Evolutionary conservation across 2,329 filamentous ascomycete genomes (phyloP).

Genomic region (Fusarium sp.): DNA sequence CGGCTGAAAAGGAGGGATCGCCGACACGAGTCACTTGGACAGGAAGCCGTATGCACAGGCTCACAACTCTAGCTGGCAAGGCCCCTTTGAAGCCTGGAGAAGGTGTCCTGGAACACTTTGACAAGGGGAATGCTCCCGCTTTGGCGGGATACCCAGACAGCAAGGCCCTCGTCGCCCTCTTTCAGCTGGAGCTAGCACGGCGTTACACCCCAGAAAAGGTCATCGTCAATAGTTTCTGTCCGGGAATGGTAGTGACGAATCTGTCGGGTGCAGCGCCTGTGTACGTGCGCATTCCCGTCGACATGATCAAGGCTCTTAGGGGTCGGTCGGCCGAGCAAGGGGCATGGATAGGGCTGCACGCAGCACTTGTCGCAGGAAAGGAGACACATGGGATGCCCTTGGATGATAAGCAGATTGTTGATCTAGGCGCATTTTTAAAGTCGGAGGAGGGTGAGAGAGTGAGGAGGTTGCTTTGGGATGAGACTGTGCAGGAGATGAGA

Average conservation of each 20-base stretch:
- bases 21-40: slow-evolving; percentile 31
- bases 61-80: slow-evolving; percentile 8
- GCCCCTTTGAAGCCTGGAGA: background rate
- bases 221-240: slow-evolving; percentile 4
- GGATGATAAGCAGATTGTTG: slow-evolving; percentile 8
- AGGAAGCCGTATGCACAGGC: slow-evolving; percentile 26
- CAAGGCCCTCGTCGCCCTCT: slow-evolving; percentile 23
- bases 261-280: slow-evolving; percentile 19
- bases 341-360: slow-evolving; percentile 26
- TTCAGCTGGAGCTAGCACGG: slow-evolving; percentile 27
- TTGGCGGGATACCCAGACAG: slow-evolving; percentile 11
- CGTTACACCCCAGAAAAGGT: background rate
- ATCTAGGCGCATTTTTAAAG: background rate
- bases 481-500: background rate
- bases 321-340: slow-evolving; percentile 18
- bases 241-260: slow-evolving; percentile 15
- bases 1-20: background rate
- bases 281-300: slow-evolving; percentile 22
- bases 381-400: slow-evolving; percentile 29
- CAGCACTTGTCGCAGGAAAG: slow-evolving; percentile 10
- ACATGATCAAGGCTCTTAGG: slow-evolving; percentile 2
- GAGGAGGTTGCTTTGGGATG: background rate
- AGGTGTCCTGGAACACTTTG: slow-evolving; percentile 2
- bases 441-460: background rate
- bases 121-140: background rate